Evolutionary conservation across 108 stramenopile genomes (phyloP).

Genomic region (Pseudonitzschia multiseries): DNA sequence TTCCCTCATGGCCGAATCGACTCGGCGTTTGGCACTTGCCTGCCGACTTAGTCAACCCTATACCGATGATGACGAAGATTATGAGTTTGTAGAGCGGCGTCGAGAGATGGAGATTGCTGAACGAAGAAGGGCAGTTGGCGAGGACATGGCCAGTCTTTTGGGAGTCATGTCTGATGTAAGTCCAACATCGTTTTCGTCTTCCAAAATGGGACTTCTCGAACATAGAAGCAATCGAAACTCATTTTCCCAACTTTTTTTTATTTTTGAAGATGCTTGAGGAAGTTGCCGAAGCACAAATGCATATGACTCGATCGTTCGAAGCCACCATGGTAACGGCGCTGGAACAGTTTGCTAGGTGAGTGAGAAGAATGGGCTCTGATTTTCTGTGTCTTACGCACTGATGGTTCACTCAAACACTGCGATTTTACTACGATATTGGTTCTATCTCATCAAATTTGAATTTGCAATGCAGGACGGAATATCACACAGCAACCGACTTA

Average conservation of each 20-base stretch:
- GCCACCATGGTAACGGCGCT: constrained; percentile 70
- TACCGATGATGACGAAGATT: constrained; percentile 31
- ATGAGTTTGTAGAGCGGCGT: constrained; percentile 18
- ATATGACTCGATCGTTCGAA: constrained; percentile 75
- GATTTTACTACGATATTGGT: constrained; percentile 8
- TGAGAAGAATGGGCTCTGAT: not conserved
- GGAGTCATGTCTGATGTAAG: constrained; percentile 62
- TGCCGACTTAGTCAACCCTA: constrained; percentile 58
- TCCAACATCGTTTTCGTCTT: not conserved
- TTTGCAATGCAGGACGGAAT: constrained; percentile 39
- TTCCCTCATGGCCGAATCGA: constrained; percentile 81
- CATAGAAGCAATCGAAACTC: constrained; percentile 2
- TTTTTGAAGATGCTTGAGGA: constrained; percentile 64
- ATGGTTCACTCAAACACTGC: not conserved
- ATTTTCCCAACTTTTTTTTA: not conserved
- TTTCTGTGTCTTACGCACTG: not conserved
- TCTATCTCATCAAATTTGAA: not conserved
- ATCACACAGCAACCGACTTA: constrained; percentile 55
- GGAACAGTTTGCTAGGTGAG: constrained; percentile 54
- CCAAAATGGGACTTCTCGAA: not conserved
- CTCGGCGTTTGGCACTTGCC: constrained; percentile 62
- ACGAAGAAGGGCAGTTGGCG: constrained; percentile 61
- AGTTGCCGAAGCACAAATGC: constrained; percentile 74
- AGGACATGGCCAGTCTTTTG: constrained; percentile 66
- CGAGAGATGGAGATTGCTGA: constrained; percentile 28